These are phyloP conservation scores for Neurospora sp. DNA, from an alignment of 2,329 filamentous ascomycete species.

Conservation along the genomic window DNA sequence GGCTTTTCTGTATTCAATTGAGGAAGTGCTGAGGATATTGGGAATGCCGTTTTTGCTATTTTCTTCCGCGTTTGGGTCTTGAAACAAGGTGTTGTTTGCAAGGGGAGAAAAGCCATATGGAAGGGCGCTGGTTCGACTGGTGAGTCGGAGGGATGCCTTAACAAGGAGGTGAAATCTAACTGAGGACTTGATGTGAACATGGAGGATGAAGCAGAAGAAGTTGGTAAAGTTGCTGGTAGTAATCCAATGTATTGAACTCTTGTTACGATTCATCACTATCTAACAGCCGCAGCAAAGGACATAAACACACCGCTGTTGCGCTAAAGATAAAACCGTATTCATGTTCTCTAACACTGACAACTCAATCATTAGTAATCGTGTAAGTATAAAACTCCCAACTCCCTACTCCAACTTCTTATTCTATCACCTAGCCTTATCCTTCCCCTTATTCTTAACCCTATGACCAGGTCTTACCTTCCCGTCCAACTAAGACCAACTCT, in stretches of 20 bases:
- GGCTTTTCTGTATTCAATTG: not conserved
- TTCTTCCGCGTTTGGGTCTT: not conserved
- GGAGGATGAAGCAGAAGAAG: no score
- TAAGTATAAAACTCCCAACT: not conserved
- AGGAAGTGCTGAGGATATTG: not conserved
- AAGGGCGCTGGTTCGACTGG: no score
- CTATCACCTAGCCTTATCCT: not conserved
- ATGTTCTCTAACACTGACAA: not conserved
- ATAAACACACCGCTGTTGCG: not conserved
- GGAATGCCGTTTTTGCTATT: not conserved
- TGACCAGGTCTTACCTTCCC: not conserved
- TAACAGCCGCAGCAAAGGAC: not conserved
- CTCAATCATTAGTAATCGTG: not conserved
- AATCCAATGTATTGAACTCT: not conserved
- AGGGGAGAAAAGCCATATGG: no score
- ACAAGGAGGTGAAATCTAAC: no score
- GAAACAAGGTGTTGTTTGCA: no score
- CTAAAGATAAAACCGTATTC: not conserved
- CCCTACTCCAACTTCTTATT: not conserved
- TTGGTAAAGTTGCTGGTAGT: no score
- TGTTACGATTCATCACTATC: not conserved
- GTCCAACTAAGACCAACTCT: not conserved
- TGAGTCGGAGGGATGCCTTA: no score
- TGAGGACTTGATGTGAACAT: no score
- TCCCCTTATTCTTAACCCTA: not conserved